Evolutionary conservation across 108 stramenopile genomes (phyloP), one percentile per base, ranked within the genome.

Genomic region (Licmophora abbreviata): DNA sequence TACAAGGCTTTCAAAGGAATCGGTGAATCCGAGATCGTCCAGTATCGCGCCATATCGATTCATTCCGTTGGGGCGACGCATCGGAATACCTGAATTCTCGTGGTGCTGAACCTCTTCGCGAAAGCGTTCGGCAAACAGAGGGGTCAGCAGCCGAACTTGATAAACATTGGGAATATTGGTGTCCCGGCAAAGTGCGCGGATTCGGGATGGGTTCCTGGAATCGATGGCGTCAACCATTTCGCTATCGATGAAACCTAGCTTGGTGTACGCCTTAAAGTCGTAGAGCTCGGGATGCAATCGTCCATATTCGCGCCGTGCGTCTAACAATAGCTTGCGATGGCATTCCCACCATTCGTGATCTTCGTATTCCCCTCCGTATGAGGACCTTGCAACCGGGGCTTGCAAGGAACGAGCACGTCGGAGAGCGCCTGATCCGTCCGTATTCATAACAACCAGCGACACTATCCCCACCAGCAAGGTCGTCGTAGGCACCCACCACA

Each of bases 41-140:
- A 83, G 27, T 11, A 83, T 54, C 27, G 59, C 1, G 1, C 81
- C 81, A 57, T 62, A 36, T 4, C 81, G 74, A 61, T 83, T 83
- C 81, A 83, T 83, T 12, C 67, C 81, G 63, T 83, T 83, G 43
- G 81, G 81, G 22, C 81, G 64, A 31, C 77, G 74, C 15, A 35
- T 68, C n/a, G 77, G 77, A 37, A 83, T 83, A 12, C 67, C 63
- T 9, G 66, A 63, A 0, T 28, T 1, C 15, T 11, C 5, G 1
- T 63, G 63, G 6, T 26, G 5, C 28, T 61, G 56, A 0, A 72
- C 32, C 2, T 66, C 40, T 12, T 36, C 29, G 0, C 60, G 65
- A 33, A 72, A 23, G 41, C 21, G 42, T n/a, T 25, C n/a, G 17
- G 63, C n/a, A 1, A 58, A 58, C 10, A 22, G 37, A 3, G 50